Evolutionary conservation across 1,284 basidiomycete genomes (phyloP).

Genomic region (Ganoderma boninense): DNA sequence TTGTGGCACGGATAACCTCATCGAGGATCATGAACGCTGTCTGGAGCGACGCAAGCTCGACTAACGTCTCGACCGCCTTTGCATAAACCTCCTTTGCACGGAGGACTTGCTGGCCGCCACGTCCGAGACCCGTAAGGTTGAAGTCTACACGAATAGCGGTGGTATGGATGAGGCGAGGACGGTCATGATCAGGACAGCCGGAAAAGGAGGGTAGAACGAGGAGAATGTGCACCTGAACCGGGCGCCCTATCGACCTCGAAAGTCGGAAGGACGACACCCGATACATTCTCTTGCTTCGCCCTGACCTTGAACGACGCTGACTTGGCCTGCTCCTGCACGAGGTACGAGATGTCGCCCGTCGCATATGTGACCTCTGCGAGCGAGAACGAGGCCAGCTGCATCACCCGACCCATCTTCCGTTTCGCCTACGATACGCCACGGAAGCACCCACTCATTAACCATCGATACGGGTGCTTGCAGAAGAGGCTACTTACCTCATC

Average conservation of each 20-base stretch:
- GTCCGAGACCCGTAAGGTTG: slow-evolving; percentile 96
- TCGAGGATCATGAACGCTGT: slow-evolving; percentile 99
- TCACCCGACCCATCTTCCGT: slow-evolving; percentile 98
- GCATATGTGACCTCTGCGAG: slow-evolving; percentile 99
- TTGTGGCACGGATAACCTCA: slow-evolving; percentile 98
- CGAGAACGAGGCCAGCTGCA: slow-evolving; percentile 98
- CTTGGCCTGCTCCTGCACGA: slow-evolving; percentile 92
- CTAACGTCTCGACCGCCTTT: slow-evolving; percentile 96
- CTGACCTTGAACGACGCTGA: slow-evolving; percentile 93
- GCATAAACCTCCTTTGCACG: slow-evolving; percentile 96
- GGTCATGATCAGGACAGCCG: neutral
- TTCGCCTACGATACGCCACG: slow-evolving; percentile 74
- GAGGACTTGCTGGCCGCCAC: slow-evolving; percentile 97
- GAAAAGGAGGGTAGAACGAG: neutral
- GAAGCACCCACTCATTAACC: neutral
- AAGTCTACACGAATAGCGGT: slow-evolving; percentile 71
- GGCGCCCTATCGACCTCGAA: slow-evolving; percentile 91
- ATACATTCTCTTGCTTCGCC: slow-evolving; percentile 98
- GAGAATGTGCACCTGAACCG: slow-evolving; percentile 72
- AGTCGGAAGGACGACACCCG: slow-evolving; percentile 95
- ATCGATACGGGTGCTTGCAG: neutral
- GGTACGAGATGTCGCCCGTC: slow-evolving; percentile 97
- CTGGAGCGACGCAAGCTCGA: slow-evolving; percentile 96
- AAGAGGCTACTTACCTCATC: slow-evolving; percentile 77
- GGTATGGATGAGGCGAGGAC: neutral